These are phyloP conservation scores for Halenospora varia DNA, from an alignment of 495 filamentous ascomycete genomes.

Conservation along the genomic window DNA sequence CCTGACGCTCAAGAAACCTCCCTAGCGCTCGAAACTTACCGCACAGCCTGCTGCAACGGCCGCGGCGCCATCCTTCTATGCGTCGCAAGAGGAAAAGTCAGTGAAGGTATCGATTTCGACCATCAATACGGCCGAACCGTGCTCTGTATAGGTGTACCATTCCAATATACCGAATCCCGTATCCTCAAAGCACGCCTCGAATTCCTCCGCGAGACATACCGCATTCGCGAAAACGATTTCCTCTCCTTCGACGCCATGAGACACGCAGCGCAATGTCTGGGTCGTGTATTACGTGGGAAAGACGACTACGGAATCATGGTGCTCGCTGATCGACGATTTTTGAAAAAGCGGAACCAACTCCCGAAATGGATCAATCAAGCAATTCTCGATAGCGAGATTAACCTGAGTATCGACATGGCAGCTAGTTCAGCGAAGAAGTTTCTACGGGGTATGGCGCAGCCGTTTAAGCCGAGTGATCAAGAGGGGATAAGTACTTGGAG, in stretches of 20 bases:
- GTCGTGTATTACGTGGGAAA: slow-evolving; percentile 92
- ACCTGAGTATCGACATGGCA: slow-evolving; percentile 93
- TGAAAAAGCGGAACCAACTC: slow-evolving; percentile 82
- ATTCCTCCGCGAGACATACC: slow-evolving; percentile 94
- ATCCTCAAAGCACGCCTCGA: slow-evolving; percentile 95
- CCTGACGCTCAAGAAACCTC: slow-evolving; percentile 97
- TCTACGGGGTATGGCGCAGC: slow-evolving; percentile 83
- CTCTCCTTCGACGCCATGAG: slow-evolving; percentile 99
- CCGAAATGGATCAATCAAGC: slow-evolving; percentile 97
- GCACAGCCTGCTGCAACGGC: slow-evolving; percentile 95
- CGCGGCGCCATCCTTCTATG: slow-evolving; percentile 89
- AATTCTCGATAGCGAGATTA: slow-evolving; percentile 75
- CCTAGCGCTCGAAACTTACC: slow-evolving; percentile 91
- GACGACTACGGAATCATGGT: slow-evolving; percentile 99
- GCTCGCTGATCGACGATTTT: slow-evolving; percentile 85
- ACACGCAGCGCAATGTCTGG: slow-evolving; percentile 94
- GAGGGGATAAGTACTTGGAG: slow-evolving; percentile 94
- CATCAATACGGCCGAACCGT: slow-evolving; percentile 98
- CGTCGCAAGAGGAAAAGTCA: slow-evolving; percentile 95
- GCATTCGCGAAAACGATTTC: slow-evolving; percentile 96
- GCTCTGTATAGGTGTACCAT: slow-evolving; percentile 94
- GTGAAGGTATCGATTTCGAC: slow-evolving; percentile 98
- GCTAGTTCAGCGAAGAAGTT: slow-evolving; percentile 86
- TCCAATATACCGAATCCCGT: slow-evolving; percentile 97
- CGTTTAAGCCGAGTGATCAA: slow-evolving; percentile 76